Evolutionary conservation across 2,329 filamentous ascomycete species (phyloP).

Genomic region (Ceratocystis harringtonii): DNA sequence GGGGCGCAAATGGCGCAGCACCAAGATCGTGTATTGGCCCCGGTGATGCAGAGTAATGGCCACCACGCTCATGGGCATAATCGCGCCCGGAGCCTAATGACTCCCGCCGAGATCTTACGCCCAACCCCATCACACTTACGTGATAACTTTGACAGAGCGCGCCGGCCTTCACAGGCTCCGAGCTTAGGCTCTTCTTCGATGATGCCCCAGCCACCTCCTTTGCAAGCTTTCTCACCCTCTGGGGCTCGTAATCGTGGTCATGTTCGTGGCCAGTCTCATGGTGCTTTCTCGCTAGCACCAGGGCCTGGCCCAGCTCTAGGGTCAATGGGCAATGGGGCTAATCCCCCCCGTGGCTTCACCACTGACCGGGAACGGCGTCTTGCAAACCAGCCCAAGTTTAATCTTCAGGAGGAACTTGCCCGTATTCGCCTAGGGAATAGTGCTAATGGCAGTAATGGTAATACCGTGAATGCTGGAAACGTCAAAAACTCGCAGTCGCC

Average conservation of each 20-base stretch:
- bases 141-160: constrained; percentile 12
- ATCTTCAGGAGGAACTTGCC: constrained; percentile 12
- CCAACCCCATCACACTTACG: constrained; percentile 10
- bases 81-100: constrained; percentile 15
- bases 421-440: constrained; percentile 8
- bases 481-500: constrained; percentile 16
- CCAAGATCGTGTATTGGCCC: constrained; percentile 2
- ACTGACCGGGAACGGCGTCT: constrained; percentile 7
- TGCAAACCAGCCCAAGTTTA: constrained; percentile 12
- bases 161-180: constrained; percentile 12
- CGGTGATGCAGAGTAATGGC: background rate
- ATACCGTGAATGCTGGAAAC: background rate
- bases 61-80: constrained; percentile 11
- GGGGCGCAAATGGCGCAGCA: constrained; percentile 3
- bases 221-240: background rate
- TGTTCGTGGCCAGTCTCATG: constrained; percentile 14
- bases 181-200: background rate
- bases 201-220: background rate
- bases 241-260: constrained; percentile 6
- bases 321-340: background rate
- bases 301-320: background rate
- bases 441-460: background rate
- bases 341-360: background rate
- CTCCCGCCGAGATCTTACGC: constrained; percentile 13
- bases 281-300: constrained; percentile 5